A percentile compares a stretch with the other conserved stretches of the same genome.
These are phyloP conservation scores for Chloromonas sp. DNA, from an alignment of 163 green algal genomes.

Conservation along the genomic window DNA sequence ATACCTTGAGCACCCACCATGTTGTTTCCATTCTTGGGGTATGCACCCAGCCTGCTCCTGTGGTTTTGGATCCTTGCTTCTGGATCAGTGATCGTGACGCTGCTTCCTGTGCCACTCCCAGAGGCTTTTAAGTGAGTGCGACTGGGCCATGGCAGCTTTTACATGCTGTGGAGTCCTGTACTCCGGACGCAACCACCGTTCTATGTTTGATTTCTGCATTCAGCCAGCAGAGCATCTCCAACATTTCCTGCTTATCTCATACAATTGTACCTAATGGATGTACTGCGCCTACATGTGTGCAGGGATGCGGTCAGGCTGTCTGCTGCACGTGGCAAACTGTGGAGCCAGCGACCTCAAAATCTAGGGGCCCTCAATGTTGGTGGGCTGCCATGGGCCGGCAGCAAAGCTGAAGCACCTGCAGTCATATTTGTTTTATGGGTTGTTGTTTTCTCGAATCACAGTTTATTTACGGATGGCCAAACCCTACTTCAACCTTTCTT, in stretches of 20 bases:
- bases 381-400: neutral
- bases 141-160: neutral
- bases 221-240: too few species aligned
- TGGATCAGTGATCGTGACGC: slow-evolving; percentile 31
- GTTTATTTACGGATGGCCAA: neutral
- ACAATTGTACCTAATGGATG: too few species aligned
- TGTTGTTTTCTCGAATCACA: too few species aligned
- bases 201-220: too few species aligned
- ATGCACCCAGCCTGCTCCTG: neutral
- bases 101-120: slow-evolving; percentile 39
- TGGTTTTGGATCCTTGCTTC: slow-evolving; percentile 51
- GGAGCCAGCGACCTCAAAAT: slow-evolving; percentile 35
- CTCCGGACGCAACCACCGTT: too few species aligned
- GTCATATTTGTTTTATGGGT: too few species aligned
- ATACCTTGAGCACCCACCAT: too few species aligned
- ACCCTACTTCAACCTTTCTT: neutral
- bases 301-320: slow-evolving; percentile 71
- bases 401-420: neutral
- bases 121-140: slow-evolving; percentile 47
- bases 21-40: too few species aligned
- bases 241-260: too few species aligned
- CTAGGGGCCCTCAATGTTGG: slow-evolving; percentile 52
- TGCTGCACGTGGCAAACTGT: slow-evolving; percentile 69
- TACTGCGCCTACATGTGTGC: neutral
- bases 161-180: neutral